Base-by-base conservation (phyloP, 257 asterid genomes). In the Fraxinus americana region DNA sequence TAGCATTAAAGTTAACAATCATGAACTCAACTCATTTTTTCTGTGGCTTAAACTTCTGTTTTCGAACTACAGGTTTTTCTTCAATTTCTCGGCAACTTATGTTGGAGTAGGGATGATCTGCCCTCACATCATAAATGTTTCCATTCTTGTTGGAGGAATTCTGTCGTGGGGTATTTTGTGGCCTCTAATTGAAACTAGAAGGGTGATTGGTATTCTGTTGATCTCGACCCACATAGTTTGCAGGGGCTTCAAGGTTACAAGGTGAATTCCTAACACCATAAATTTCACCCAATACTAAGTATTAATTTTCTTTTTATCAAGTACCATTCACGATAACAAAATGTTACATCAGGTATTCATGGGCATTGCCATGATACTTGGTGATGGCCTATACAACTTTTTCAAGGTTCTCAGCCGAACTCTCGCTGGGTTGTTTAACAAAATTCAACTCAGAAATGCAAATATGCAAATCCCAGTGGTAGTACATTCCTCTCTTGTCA, bases 51-150 rank as follows among this genome's bases (percentile, higher is more conserved):
- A 27, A 29, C 29, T 4, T 19, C 17, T 29, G 13, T 32, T 71
- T 8, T 30, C 57, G 69, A n/a, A 65, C 17, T 67, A 50, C 92
- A 91, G 92, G 87, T 90, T 92, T 77, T 90, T 32, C 84, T 92
- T 92, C 36, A 94, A 92, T 73, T 92, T 90, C 83, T 92, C 96
- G 8, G 89, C 94, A 70, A 89, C 90, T 23, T 89, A 86, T 78
- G 96, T 92, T 34, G 94, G 97, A 54, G 91, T 87, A 7, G 97
- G 97, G 34, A 92, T 92, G 97, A 87, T 92, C 21, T 92, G 96
- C 73, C 94, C 97, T 1, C 85, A 87, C 83, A 81, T 90, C 39
- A 48, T 87, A 65, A 92, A 90, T 30, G 75, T 89, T 16, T 92
- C 96, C 0, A 21, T 89, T 32, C 86, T 92, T 14, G 72, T 87